A percentile compares a stretch with the other conserved stretches of the same genome.
These are phyloP conservation scores for Zygosaccharomyces gambellarensis DNA, from an alignment of 805 yeast species.

Conservation along the genomic window DNA sequence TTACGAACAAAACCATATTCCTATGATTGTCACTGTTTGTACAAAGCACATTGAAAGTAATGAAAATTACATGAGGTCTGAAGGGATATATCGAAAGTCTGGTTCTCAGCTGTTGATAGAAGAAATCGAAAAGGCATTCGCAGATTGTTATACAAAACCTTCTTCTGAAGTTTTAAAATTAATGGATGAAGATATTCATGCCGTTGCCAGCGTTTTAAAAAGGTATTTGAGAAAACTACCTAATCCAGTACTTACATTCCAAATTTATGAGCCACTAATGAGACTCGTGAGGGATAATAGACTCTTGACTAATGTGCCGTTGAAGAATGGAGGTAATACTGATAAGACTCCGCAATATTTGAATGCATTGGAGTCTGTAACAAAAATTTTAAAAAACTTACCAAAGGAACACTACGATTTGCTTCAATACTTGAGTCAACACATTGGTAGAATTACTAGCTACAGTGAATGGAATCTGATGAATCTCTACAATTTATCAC, in stretches of 20 bases:
- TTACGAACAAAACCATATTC: slow-evolving; percentile 59
- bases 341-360: slow-evolving; percentile 7
- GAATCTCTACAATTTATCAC: slow-evolving; percentile 77
- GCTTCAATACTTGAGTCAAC: slow-evolving; percentile 53
- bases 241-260: slow-evolving; percentile 74
- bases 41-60: slow-evolving; percentile 69
- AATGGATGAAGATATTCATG: slow-evolving; percentile 68
- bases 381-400: slow-evolving; percentile 43
- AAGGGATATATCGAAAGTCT: slow-evolving; percentile 87
- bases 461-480: slow-evolving; percentile 62
- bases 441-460: slow-evolving; percentile 56
- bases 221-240: slow-evolving; percentile 81
- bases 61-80: slow-evolving; percentile 56
- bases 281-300: slow-evolving; percentile 41
- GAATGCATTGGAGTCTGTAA: slow-evolving; percentile 38
- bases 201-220: slow-evolving; percentile 80
- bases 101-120: slow-evolving; percentile 60
- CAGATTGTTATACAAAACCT: slow-evolving; percentile 37
- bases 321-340: slow-evolving; percentile 14
- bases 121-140: slow-evolving; percentile 26
- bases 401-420: slow-evolving; percentile 67
- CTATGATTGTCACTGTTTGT: slow-evolving; percentile 68
- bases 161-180: slow-evolving; percentile 35
- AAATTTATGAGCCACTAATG: slow-evolving; percentile 62
- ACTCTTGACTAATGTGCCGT: slow-evolving; percentile 20